These are phyloP conservation scores for Penicillium coprophilum DNA, from an alignment of 495 filamentous ascomycete species.

Conservation along the genomic window DNA sequence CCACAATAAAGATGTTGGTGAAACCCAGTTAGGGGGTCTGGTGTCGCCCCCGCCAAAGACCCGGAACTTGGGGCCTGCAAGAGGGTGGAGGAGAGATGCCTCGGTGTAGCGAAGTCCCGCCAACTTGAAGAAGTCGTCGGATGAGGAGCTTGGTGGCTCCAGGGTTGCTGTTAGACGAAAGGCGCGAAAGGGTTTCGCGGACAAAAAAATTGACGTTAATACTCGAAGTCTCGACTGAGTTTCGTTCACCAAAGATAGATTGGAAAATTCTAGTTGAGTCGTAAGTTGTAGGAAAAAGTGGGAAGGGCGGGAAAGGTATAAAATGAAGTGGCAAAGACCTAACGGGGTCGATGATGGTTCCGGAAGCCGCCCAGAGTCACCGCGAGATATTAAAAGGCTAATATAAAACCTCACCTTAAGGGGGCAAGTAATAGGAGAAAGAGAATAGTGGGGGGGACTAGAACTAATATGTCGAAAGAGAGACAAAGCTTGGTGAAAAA, in stretches of 20 bases:
- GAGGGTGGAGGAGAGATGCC: slow-evolving; percentile 86
- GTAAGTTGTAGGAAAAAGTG: background rate
- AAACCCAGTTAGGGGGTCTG: slow-evolving; percentile 90
- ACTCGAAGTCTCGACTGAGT: background rate
- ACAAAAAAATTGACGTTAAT: slow-evolving; percentile 6
- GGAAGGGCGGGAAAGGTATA: slow-evolving; percentile 1
- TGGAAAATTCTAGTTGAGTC: background rate
- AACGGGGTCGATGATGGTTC: slow-evolving; percentile 7
- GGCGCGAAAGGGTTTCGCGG: slow-evolving; percentile 19
- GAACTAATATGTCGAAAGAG: background rate
- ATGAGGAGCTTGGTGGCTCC: slow-evolving; percentile 41
- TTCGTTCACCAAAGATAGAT: background rate
- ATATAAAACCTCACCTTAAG: slow-evolving; percentile 4
- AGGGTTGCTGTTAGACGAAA: slow-evolving; percentile 24
- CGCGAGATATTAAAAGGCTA: background rate
- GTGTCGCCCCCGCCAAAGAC: slow-evolving; percentile 94
- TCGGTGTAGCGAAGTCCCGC: slow-evolving; percentile 77
- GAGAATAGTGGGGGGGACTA: slow-evolving; percentile 9
- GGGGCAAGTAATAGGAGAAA: slow-evolving; percentile 4
- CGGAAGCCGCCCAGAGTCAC: background rate
- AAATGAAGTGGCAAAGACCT: slow-evolving; percentile 7
- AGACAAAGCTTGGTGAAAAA: slow-evolving; percentile 23
- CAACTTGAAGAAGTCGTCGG: slow-evolving; percentile 81
- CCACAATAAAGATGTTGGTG: slow-evolving; percentile 31
- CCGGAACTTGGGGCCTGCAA: slow-evolving; percentile 87